A percentile compares a stretch with the other conserved stretches of the same genome.
These are phyloP conservation scores for Phaffia australis DNA, from an alignment of 768 basidiomycete species.

Conservation along the genomic window DNA sequence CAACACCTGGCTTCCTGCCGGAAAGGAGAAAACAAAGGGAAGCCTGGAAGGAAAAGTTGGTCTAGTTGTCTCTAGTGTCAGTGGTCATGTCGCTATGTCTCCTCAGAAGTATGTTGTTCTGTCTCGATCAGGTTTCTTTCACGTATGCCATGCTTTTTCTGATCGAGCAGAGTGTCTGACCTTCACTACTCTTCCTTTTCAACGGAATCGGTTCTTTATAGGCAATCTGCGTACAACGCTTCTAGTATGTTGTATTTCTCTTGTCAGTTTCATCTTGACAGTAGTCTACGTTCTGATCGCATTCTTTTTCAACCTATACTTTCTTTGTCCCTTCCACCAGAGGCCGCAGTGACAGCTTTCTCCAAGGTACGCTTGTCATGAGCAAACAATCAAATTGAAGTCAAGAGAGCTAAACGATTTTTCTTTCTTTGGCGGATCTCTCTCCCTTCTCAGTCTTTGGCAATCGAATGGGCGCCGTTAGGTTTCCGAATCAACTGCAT, in stretches of 20 bases:
- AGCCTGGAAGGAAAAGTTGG: slow-evolving; percentile 28
- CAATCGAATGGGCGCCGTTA: slow-evolving; percentile 36
- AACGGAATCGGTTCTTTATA: background rate
- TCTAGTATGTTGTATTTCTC: slow-evolving; percentile 22
- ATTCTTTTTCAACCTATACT: background rate
- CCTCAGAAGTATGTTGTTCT: slow-evolving; percentile 30
- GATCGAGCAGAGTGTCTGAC: no score
- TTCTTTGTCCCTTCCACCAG: background rate
- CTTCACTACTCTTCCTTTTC: background rate
- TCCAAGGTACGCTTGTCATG: slow-evolving; percentile 26
- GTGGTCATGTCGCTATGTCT: slow-evolving; percentile 35
- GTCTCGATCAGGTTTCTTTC: background rate
- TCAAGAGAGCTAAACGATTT: background rate
- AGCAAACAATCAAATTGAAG: background rate
- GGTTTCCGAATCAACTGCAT: slow-evolving; percentile 35
- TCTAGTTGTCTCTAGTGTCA: slow-evolving; percentile 33
- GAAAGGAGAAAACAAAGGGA: slow-evolving; percentile 29
- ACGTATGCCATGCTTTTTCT: background rate
- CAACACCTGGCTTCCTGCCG: slow-evolving; percentile 19
- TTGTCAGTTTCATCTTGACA: no score
- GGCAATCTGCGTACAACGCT: slow-evolving; percentile 36
- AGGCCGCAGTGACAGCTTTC: slow-evolving; percentile 33
- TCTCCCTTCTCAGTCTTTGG: slow-evolving; percentile 27
- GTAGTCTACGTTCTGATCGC: background rate
- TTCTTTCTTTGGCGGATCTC: background rate